A percentile compares a stretch with the other conserved stretches of the same genome.
phyloP scores from a whole-genome alignment of 2,329 filamentous ascomycete genomes.

The Fusarium secorum region DNA sequence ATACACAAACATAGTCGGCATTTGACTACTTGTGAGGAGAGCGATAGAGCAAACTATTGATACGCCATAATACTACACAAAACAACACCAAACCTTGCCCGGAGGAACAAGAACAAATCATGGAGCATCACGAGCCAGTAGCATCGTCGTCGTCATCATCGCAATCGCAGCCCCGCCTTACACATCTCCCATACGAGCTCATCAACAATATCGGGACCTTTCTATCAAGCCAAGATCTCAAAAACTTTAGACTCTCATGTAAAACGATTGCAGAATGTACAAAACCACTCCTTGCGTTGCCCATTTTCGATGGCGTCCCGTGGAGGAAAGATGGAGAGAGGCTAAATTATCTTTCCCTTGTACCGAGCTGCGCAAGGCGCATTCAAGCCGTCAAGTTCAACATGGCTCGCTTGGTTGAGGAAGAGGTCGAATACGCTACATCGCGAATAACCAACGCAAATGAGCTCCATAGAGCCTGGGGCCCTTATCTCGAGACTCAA shows the following conservation, averaged over 20 bases:
- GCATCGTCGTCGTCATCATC: neutral
- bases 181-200: slow-evolving; percentile 49
- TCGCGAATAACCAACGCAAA: neutral
- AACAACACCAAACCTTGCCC: neutral
- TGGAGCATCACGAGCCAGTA: neutral
- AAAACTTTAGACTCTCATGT: slow-evolving; percentile 49
- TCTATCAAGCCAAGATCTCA: slow-evolving; percentile 51
- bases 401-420: slow-evolving; percentile 41
- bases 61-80: too few species aligned
- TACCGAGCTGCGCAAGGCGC: slow-evolving; percentile 51
- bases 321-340: slow-evolving; percentile 56
- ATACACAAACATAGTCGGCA: neutral
- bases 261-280: neutral
- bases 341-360: slow-evolving; percentile 54
- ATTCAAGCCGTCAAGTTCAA: slow-evolving; percentile 57
- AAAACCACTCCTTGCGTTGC: slow-evolving; percentile 10
- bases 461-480: neutral
- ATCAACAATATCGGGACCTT: slow-evolving; percentile 53
- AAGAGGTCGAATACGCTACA: neutral
- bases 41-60: too few species aligned
- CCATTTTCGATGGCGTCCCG: slow-evolving; percentile 52
- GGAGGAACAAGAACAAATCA: neutral
- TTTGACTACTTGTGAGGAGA: neutral
- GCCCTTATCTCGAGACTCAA: slow-evolving; percentile 18
- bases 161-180: slow-evolving; percentile 7